Percentiles rank a stretch among this genome's conserved stretches.
phyloP scores from a whole-genome alignment of 2,329 filamentous ascomycete species.

The Podosphaera xanthii region DNA sequence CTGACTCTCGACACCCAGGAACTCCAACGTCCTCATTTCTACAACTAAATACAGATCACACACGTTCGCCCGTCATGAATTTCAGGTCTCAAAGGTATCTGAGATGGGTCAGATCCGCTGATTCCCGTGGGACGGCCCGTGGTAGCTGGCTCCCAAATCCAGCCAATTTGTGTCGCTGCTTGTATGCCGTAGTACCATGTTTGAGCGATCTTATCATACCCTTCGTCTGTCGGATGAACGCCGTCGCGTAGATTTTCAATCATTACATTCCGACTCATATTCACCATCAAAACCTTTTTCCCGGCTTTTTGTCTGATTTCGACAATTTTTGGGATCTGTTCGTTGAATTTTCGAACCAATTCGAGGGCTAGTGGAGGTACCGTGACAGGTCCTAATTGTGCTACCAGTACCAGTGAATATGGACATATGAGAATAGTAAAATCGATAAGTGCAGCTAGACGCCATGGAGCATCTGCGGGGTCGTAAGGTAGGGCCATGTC shows the following conservation, averaged over 20 bases:
- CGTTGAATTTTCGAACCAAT: constrained; percentile 3
- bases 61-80: neutral
- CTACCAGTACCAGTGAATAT: constrained; percentile 18
- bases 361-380: neutral
- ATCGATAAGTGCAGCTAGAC: constrained; percentile 17
- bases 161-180: constrained; percentile 2
- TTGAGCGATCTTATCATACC: constrained; percentile 4
- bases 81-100: neutral
- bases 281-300: constrained; percentile 4
- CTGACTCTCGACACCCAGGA: neutral
- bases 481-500: constrained; percentile 13
- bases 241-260: constrained; percentile 2
- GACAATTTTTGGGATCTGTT: constrained; percentile 5
- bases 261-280: constrained; percentile 5
- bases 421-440: constrained; percentile 14
- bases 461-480: constrained; percentile 14
- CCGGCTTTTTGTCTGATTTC: neutral
- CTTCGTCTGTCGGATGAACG: constrained; percentile 5
- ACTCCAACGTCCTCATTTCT: neutral
- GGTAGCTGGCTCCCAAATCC: constrained; percentile 3
- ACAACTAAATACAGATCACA: neutral
- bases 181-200: constrained; percentile 4
- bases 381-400: constrained; percentile 14
- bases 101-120: neutral
- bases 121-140: neutral